Evolutionary conservation across 73 alveolate species (phyloP), one percentile per base, ranked within the genome.

Genomic region (Blepharisma stoltei): DNA sequence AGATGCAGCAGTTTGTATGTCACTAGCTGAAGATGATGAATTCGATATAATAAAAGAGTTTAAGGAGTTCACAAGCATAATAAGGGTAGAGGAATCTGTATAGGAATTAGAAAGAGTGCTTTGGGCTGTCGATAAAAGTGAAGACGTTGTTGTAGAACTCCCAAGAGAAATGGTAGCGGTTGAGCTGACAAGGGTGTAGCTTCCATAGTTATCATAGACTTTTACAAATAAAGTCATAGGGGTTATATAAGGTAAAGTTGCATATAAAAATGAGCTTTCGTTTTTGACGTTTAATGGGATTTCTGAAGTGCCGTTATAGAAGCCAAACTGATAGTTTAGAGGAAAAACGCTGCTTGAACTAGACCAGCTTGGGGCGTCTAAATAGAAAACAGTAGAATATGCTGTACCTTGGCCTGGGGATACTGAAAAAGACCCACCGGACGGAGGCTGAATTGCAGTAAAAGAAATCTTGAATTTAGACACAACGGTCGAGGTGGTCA

Each of bases 141-240:
- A 8, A 18, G 23, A 9, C 2, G 23, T 3, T 20, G 18, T 8
- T 3, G 14, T 25, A 0, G 45, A 20, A 9, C 5, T 47, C 0
- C 23, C 5, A 20, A 1, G 38, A 60, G 23, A 9, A 9, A 20
- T 0, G 38, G 37, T 14, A 1, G 23, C 11, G 5, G 5, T 25
- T 60, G 23, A 18, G 18, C 46, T 8, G 14, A 25, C 11, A 9
- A 25, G 46, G 0, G 49, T 18, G 46, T 60, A 60, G 23, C 38
- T 9, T 11, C 73, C 73, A 25, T 60, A 60, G 5, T 14, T 60
- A 25, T 60, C 73, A 38, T 60, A 60, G 23, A 60, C 73, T 60
- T 38, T 60, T 20, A 60, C 73, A 60, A 60, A 60, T 60, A 60
- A 14, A 1, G 38, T 60, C 46, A 60, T 8, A 60, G 73, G 73